phyloP scores from a whole-genome alignment of 78 protist genomes.

The Dictyostelium brefeldianum region DNA sequence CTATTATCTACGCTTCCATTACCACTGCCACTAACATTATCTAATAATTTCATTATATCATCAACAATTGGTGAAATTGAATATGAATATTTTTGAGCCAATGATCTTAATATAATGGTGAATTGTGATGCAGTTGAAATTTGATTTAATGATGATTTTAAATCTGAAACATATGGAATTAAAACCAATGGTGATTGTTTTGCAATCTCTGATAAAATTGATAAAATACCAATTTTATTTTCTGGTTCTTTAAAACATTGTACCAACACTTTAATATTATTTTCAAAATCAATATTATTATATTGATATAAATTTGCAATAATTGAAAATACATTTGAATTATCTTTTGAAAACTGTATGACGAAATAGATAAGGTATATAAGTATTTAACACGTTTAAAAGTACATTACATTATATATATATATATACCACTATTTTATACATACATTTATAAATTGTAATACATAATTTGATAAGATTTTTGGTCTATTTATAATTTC shows the following conservation, averaged over 20 bases:
- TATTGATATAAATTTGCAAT: constrained; percentile 54
- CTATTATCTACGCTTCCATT: not conserved
- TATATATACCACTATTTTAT: too few relatives aligned
- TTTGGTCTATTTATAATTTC: constrained; percentile 66
- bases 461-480: constrained; percentile 32
- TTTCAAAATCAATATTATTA: constrained; percentile 63
- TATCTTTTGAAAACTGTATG: constrained; percentile 26
- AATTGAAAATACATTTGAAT: constrained; percentile 68
- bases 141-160: constrained; percentile 33
- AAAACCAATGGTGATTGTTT: constrained; percentile 23
- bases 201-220: constrained; percentile 49
- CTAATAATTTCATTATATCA: constrained; percentile 15
- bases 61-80: constrained; percentile 20
- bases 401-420: too few relatives aligned
- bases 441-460: constrained; percentile 49
- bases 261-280: constrained; percentile 16
- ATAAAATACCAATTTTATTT: constrained; percentile 24
- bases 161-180: constrained; percentile 25
- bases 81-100: constrained; percentile 40
- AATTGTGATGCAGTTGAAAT: constrained; percentile 30
- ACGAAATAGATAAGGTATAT: not conserved
- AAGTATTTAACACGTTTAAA: too few relatives aligned
- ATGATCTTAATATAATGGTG: constrained; percentile 15
- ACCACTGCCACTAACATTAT: not conserved
- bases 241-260: constrained; percentile 41